Percentiles rank a stretch among this genome's conserved stretches.
Evolutionary conservation across 2,329 filamentous ascomycete species (phyloP).

Genomic region (Leptographium wingfieldii): DNA sequence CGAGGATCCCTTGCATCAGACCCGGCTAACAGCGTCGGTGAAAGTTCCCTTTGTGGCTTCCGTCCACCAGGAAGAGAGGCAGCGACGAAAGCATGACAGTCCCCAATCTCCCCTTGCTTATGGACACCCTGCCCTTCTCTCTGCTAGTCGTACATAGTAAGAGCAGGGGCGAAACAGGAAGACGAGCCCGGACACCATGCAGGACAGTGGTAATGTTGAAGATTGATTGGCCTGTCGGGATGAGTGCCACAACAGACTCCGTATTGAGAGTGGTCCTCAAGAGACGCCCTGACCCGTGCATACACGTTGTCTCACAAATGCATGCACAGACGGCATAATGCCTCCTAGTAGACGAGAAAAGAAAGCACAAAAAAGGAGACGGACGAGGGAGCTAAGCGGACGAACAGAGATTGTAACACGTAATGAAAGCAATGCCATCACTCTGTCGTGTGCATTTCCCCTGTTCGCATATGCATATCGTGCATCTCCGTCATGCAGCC

Average conservation of each 20-base stretch:
- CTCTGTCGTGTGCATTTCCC: neutral
- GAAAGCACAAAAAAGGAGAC: neutral
- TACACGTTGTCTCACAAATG: neutral
- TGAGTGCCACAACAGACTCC: too few species aligned
- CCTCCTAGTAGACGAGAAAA: neutral
- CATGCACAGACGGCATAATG: neutral
- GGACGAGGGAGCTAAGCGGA: too few species aligned
- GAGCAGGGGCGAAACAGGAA: neutral
- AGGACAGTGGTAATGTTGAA: neutral
- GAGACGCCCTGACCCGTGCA: neutral
- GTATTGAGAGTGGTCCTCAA: neutral
- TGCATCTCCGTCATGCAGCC: neutral
- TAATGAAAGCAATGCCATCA: neutral
- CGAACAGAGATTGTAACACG: neutral
- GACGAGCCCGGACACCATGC: too few species aligned
- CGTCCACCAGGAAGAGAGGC: too few species aligned
- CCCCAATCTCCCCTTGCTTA: neutral
- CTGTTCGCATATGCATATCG: neutral
- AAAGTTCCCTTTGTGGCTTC: too few species aligned
- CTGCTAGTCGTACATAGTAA: neutral
- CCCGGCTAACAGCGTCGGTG: too few species aligned
- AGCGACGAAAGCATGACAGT: too few species aligned
- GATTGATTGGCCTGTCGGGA: neutral
- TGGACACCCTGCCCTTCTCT: neutral
- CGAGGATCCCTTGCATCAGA: neutral